Evolutionary conservation across 2,329 filamentous ascomycete species (phyloP).

Genomic region (Aphanoascus verrucosus): DNA sequence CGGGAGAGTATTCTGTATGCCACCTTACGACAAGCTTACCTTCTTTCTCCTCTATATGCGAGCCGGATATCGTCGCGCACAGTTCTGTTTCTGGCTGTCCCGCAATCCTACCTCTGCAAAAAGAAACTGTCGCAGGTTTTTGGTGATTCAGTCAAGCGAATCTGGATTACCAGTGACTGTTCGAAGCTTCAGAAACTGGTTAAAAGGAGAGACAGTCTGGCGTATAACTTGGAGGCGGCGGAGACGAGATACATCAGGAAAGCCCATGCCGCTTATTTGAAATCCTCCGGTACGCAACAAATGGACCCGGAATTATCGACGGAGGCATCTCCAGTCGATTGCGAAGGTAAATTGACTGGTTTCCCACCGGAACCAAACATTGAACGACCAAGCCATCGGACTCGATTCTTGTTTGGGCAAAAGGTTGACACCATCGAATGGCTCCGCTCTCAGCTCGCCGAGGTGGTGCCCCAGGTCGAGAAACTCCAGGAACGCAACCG

Average conservation of each 20-base stretch:
- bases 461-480: constrained; percentile 59
- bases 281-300: constrained; percentile 40
- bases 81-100: constrained; percentile 78
- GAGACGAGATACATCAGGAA: constrained; percentile 74
- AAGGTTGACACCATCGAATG: constrained; percentile 88
- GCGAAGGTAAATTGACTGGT: constrained; percentile 21
- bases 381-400: constrained; percentile 62
- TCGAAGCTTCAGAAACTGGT: constrained; percentile 68
- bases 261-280: constrained; percentile 59
- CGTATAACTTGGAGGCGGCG: constrained; percentile 70
- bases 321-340: constrained; percentile 20
- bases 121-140: constrained; percentile 65
- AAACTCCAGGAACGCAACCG: constrained; percentile 55
- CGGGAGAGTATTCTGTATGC: constrained; percentile 85
- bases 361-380: constrained; percentile 24
- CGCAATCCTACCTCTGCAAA: constrained; percentile 64
- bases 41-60: constrained; percentile 72
- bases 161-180: constrained; percentile 75
- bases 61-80: constrained; percentile 80
- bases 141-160: constrained; percentile 62
- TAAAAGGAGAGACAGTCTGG: constrained; percentile 64
- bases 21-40: constrained; percentile 81
- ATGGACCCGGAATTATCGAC: constrained; percentile 17
- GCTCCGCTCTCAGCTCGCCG: constrained; percentile 63
- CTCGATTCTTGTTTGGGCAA: constrained; percentile 58